These are phyloP conservation scores for Taiwanofungus camphoratus DNA, from an alignment of 1,284 basidiomycete species.

Conservation along the genomic window DNA sequence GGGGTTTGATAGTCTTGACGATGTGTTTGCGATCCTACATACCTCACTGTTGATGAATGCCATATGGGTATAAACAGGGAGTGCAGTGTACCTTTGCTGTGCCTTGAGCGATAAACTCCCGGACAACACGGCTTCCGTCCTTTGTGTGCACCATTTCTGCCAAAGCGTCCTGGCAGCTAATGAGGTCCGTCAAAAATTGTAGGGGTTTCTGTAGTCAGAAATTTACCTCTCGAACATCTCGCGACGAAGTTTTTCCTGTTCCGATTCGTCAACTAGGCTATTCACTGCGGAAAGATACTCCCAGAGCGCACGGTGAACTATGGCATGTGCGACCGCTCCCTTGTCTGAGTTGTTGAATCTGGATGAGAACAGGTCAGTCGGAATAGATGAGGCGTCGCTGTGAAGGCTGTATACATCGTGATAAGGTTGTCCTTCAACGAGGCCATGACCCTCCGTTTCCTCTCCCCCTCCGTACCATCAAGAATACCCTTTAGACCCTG, in stretches of 20 bases:
- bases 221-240: constrained; percentile 60
- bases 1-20: constrained; percentile 80
- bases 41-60: constrained; percentile 2
- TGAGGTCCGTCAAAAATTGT: background rate
- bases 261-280: constrained; percentile 46
- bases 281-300: constrained; percentile 63
- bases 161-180: constrained; percentile 73
- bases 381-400: background rate
- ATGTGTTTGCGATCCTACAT: constrained; percentile 81
- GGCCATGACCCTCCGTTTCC: constrained; percentile 58
- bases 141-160: constrained; percentile 91
- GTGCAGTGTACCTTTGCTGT: constrained; percentile 59
- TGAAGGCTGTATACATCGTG: constrained; percentile 49
- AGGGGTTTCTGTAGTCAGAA: too few species aligned
- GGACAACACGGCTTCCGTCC: constrained; percentile 80
- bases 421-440: constrained; percentile 69
- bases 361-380: background rate
- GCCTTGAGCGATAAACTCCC: constrained; percentile 77
- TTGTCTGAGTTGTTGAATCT: constrained; percentile 90
- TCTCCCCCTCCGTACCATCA: constrained; percentile 56
- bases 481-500: constrained; percentile 64
- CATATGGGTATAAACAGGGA: background rate
- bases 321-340: constrained; percentile 76
- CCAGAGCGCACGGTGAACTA: constrained; percentile 80
- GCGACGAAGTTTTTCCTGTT: constrained; percentile 54